Conservation (phyloP, 352 stramenopile species). For the Globisporangium orthogonon region DNA sequence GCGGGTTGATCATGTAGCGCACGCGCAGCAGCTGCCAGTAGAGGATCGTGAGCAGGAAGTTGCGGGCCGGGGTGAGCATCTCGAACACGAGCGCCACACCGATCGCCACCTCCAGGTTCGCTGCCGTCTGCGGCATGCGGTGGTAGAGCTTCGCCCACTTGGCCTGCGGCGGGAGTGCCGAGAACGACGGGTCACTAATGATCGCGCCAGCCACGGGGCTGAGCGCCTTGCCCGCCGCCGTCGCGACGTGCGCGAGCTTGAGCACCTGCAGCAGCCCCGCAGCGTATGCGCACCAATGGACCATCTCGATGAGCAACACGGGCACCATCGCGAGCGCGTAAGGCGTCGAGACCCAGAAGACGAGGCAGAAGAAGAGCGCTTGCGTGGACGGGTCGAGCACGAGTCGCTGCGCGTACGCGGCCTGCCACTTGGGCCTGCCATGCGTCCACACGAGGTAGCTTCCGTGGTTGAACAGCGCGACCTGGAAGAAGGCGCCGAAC, state of each 20-base stretch:
- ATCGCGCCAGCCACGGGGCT: conserved; percentile 50
- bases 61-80: conserved; percentile 75
- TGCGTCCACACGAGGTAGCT: conserved; percentile 83
- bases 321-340: conserved; percentile 73
- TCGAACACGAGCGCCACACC: conserved; percentile 76
- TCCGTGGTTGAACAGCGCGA: conserved; percentile 70
- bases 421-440: conserved; percentile 59
- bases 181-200: conserved; percentile 55
- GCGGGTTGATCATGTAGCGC: conserved; percentile 88
- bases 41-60: conserved; percentile 81
- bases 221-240: conserved; percentile 42
- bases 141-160: conserved; percentile 85
- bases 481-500: conserved; percentile 76
- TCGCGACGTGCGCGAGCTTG: conserved; percentile 32
- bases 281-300: conserved; percentile 68
- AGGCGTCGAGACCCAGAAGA: conserved; percentile 81
- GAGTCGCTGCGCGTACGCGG: conserved; percentile 74
- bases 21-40: conserved; percentile 89
- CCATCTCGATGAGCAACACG: conserved; percentile 73
- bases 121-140: conserved; percentile 66
- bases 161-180: conserved; percentile 36
- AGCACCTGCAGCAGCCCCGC: conserved; percentile 54
- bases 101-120: conserved; percentile 80
- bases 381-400: conserved; percentile 79
- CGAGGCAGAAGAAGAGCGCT: conserved; percentile 77